Percentiles rank a stretch among this genome's conserved stretches.
phyloP scores from a whole-genome alignment of 1,139 yeast species.

The Magnusiomyces suaveolens region DNA sequence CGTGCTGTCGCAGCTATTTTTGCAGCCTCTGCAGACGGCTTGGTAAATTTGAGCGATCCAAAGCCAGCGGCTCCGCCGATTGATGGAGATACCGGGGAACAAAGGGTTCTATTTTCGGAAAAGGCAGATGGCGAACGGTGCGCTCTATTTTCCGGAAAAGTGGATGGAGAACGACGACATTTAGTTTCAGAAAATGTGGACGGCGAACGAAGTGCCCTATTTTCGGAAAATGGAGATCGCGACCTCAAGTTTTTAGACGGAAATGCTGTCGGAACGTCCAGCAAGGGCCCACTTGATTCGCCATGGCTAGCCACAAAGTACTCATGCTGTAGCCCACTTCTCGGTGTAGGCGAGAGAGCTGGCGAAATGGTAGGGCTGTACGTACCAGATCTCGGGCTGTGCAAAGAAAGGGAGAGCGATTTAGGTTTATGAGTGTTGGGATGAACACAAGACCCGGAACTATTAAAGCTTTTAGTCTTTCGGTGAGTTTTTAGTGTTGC shows the following conservation, averaged over 20 bases:
- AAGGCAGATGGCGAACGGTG: too few relatives aligned
- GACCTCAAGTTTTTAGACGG: too few relatives aligned
- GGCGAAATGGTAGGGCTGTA: neutral
- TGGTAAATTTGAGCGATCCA: neutral
- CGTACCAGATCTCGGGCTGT: neutral
- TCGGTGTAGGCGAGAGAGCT: neutral
- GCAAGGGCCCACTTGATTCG: neutral
- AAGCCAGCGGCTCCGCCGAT: too few relatives aligned
- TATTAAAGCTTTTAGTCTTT: neutral
- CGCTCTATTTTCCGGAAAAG: too few relatives aligned
- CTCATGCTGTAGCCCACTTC: neutral
- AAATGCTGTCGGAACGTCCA: neutral
- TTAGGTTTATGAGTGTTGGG: neutral
- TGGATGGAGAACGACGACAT: too few relatives aligned
- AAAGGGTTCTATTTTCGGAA: neutral
- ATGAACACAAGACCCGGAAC: neutral
- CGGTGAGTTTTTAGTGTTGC: slow-evolving; percentile 1
- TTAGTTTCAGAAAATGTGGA: too few relatives aligned
- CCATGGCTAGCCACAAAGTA: neutral
- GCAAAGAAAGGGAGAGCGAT: neutral
- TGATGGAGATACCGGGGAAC: too few relatives aligned
- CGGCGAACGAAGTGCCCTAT: neutral
- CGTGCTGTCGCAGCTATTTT: neutral
- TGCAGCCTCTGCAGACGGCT: neutral
- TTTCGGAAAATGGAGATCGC: neutral